Evolutionary conservation across 1,139 yeast species (phyloP).

Genomic region (Yamadazyma songkhlaensis): DNA sequence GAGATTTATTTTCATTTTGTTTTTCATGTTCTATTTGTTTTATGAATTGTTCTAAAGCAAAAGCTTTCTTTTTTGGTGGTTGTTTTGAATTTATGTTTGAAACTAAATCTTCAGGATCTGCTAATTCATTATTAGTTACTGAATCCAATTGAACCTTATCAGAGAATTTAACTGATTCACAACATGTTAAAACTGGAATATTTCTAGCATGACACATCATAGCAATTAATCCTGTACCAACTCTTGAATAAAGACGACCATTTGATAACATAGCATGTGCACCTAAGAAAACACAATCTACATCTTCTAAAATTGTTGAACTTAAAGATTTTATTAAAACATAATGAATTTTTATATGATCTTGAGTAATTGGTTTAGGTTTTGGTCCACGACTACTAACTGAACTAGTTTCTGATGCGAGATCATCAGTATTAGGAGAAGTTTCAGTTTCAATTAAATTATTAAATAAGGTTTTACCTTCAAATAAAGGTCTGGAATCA

Average conservation of each 20-base stretch:
- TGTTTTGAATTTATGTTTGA: slow-evolving; percentile 41
- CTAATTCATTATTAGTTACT: slow-evolving; percentile 89
- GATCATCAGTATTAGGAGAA: slow-evolving; percentile 26
- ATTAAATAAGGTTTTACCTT: slow-evolving; percentile 77
- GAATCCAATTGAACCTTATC: slow-evolving; percentile 96
- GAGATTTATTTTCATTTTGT: slow-evolving; percentile 8
- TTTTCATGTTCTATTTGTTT: slow-evolving; percentile 34
- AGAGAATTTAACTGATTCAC: slow-evolving; percentile 92
- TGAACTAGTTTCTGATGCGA: slow-evolving; percentile 48
- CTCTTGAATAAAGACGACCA: slow-evolving; percentile 89
- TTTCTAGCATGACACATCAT: slow-evolving; percentile 86
- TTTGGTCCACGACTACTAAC: slow-evolving; percentile 14
- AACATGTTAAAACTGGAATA: slow-evolving; percentile 91
- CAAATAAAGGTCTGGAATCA: slow-evolving; percentile 94
- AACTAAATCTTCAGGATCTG: slow-evolving; percentile 75
- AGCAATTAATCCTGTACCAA: slow-evolving; percentile 92
- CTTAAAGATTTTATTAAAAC: slow-evolving; percentile 78
- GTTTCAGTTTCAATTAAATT: slow-evolving; percentile 44
- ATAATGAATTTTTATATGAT: slow-evolving; percentile 47
- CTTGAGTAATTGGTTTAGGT: slow-evolving; percentile 32
- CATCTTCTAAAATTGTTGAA: slow-evolving; percentile 71
- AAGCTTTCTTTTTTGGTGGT: slow-evolving; percentile 61
- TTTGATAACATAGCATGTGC: slow-evolving; percentile 97
- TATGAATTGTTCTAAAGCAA: slow-evolving; percentile 65
- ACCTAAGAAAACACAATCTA: slow-evolving; percentile 88